phyloP scores from a whole-genome alignment of 306 rosid species.

The Lathyrus sativus region DNA sequence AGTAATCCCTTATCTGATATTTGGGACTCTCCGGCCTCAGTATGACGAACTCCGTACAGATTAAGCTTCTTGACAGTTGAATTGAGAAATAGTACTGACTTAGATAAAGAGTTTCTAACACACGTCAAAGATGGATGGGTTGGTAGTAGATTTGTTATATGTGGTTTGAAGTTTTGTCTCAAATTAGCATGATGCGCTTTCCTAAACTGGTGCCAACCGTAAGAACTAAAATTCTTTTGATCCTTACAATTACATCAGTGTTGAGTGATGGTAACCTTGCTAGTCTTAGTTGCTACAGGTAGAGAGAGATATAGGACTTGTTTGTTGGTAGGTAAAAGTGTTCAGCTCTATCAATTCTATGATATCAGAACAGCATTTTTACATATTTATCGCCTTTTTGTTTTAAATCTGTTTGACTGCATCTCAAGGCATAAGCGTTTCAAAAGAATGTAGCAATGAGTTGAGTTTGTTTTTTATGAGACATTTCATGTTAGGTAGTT shows the following conservation, averaged over 20 bases:
- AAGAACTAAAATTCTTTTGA: constrained; percentile 46
- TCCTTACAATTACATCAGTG: constrained; percentile 24
- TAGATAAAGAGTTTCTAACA: constrained; percentile 61
- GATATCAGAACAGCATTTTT: constrained; percentile 30
- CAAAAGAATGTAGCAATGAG: too few species aligned
- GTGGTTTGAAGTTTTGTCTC: constrained; percentile 51
- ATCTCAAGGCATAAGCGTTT: neutral
- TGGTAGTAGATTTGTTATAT: constrained; percentile 17
- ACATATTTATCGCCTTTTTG: constrained; percentile 12
- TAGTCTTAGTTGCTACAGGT: constrained; percentile 38
- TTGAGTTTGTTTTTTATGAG: neutral
- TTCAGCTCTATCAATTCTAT: constrained; percentile 33
- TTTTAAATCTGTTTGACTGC: constrained; percentile 7
- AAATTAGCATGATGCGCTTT: constrained; percentile 40
- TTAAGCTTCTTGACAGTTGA: constrained; percentile 55
- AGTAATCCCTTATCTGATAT: constrained; percentile 71
- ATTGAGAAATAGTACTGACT: constrained; percentile 58
- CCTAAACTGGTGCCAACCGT: constrained; percentile 33
- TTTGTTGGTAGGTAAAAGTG: constrained; percentile 32
- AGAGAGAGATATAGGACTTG: constrained; percentile 32
- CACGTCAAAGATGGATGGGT: constrained; percentile 31
- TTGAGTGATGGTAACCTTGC: constrained; percentile 35
- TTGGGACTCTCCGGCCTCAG: constrained; percentile 72
- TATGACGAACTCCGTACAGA: constrained; percentile 79
- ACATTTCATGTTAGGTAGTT: neutral